These are phyloP conservation scores for Cylindricascospora bacillispora DNA, from an alignment of 1,139 yeast genomes.

Conservation along the genomic window DNA sequence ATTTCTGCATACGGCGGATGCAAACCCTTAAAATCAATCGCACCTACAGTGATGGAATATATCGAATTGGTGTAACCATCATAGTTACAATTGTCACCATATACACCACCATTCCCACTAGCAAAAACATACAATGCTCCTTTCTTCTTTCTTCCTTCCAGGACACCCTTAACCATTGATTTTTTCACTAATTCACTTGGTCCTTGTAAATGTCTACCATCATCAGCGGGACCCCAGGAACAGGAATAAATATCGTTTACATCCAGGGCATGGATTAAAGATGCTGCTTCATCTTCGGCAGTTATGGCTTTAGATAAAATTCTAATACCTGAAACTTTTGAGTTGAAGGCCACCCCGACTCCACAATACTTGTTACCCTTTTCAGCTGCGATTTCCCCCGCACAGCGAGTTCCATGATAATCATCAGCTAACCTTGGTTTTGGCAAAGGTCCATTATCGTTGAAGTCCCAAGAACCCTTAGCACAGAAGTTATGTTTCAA, in stretches of 20 bases:
- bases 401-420: slow-evolving; percentile 95
- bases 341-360: slow-evolving; percentile 80
- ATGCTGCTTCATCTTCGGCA: slow-evolving; percentile 81
- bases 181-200: slow-evolving; percentile 70
- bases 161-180: slow-evolving; percentile 76
- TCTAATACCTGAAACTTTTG: slow-evolving; percentile 82
- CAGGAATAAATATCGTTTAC: slow-evolving; percentile 88
- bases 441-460: slow-evolving; percentile 63
- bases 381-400: slow-evolving; percentile 92
- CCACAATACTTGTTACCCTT: slow-evolving; percentile 79
- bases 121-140: slow-evolving; percentile 95
- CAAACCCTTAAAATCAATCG: slow-evolving; percentile 71
- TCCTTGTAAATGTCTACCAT: slow-evolving; percentile 74
- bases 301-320: slow-evolving; percentile 73
- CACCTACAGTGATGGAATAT: slow-evolving; percentile 90
- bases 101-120: slow-evolving; percentile 82
- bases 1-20: slow-evolving; percentile 89
- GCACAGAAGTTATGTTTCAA: slow-evolving; percentile 56
- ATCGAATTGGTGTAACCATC: slow-evolving; percentile 97
- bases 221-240: slow-evolving; percentile 98
- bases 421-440: slow-evolving; percentile 74
- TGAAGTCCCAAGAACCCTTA: slow-evolving; percentile 86
- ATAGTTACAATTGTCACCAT: slow-evolving; percentile 84
- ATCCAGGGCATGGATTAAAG: slow-evolving; percentile 68
- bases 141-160: slow-evolving; percentile 65